Percentiles rank a stretch among this genome's conserved stretches.
phyloP scores from a whole-genome alignment of 768 basidiomycete species.

The Favolaschia claudopus region DNA sequence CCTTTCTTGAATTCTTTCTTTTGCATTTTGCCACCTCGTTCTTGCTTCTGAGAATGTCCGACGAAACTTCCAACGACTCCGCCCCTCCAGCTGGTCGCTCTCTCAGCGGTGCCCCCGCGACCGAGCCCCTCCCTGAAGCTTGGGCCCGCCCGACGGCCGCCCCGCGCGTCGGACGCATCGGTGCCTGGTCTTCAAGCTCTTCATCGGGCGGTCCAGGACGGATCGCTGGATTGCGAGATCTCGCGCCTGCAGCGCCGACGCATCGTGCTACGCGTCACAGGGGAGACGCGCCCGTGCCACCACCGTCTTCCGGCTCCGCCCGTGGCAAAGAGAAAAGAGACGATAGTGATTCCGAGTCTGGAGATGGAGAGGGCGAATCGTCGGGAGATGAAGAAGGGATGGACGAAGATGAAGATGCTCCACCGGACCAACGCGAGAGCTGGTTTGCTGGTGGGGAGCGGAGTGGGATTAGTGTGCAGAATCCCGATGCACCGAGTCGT shows the following conservation, averaged over 20 bases:
- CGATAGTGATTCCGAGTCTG: background rate
- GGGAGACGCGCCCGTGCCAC: background rate
- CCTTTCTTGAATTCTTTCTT: background rate
- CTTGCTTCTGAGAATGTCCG: too few species aligned
- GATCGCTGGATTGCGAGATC: slow-evolving; percentile 18
- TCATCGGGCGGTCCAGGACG: background rate
- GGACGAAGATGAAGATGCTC: slow-evolving; percentile 59
- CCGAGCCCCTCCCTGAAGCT: slow-evolving; percentile 16
- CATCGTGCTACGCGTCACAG: too few species aligned
- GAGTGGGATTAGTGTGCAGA: slow-evolving; percentile 90
- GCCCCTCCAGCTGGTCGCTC: slow-evolving; percentile 1
- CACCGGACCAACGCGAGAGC: slow-evolving; percentile 62
- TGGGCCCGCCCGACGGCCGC: slow-evolving; percentile 14
- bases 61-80: slow-evolving; percentile 11
- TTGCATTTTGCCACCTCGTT: too few species aligned
- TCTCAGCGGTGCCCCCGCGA: slow-evolving; percentile 12
- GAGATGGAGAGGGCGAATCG: background rate
- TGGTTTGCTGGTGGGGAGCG: slow-evolving; percentile 97
- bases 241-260: background rate
- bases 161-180: slow-evolving; percentile 20
- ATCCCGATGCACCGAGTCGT: slow-evolving; percentile 64
- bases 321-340: background rate
- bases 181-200: slow-evolving; percentile 5
- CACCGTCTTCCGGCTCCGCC: background rate
- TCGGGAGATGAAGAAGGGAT: slow-evolving; percentile 50